Evolutionary conservation across 2,329 filamentous ascomycete genomes (phyloP), one percentile per base, ranked within the genome.

Genomic region (Diaporthe helianthi): DNA sequence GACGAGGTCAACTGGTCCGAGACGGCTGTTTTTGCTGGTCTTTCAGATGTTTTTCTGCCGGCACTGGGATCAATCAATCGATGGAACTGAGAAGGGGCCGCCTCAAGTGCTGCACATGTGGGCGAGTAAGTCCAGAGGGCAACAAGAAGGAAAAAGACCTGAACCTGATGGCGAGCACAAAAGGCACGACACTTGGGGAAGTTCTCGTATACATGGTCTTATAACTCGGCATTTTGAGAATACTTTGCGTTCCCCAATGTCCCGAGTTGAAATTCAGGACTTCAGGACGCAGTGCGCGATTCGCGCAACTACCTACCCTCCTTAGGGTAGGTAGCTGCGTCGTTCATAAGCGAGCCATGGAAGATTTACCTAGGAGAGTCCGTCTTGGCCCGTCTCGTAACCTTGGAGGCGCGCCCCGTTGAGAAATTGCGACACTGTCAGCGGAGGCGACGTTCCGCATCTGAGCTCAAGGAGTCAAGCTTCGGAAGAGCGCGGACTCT

Each of bases 391-490:
- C 54, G 36, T 41, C 22, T 44, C 36, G 54, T 19, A 36, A 41
- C 54, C 36, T 22, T 58, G 36, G 54, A 13, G n/a, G 38, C 2
- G 15, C 6, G 22, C 53, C 12, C 53, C 53, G 17, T 41, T 19
- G 4, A 29, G 19, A 36, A 58, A 26, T 41, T 29, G 22, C 54
- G 24, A 58, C 54, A 41, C 24, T 41, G 36, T 29, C 54, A 44
- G 36, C 54, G 54, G 54, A 58, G 19, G 54, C 8, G 36, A 41
- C 36, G 54, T 58, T 58, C 54, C 54, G 54, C 9, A 44, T 58
- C 17, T 44, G 41, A 44, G 41, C n/a, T n/a, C n/a, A n/a, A n/a
- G n/a, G n/a, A n/a, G n/a, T n/a, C n/a, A n/a, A n/a, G n/a, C 41
- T 44, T 44, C 54, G 24, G 54, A 58, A 29, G 22, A 29, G 8